These are phyloP conservation scores for Odontarrhena argentea DNA, from an alignment of 345 rosid species.

Conservation along the genomic window DNA sequence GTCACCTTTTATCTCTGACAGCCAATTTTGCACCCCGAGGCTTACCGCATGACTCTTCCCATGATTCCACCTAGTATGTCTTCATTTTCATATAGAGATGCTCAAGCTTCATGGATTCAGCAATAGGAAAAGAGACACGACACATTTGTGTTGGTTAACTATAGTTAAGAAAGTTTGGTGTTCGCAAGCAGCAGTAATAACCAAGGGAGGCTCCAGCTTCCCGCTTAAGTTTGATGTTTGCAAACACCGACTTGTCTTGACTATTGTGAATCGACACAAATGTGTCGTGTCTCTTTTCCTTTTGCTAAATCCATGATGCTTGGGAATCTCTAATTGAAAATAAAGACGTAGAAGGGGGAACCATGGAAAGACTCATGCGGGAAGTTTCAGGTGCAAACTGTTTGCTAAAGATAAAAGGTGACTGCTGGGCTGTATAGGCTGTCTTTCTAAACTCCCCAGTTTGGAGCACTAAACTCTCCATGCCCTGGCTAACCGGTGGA, in stretches of 20 bases:
- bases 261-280: conserved; percentile 43
- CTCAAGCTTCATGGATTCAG: conserved; percentile 48
- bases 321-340: conserved; percentile 51
- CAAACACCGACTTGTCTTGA: conserved; percentile 40
- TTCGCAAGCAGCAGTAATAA: conserved; percentile 40
- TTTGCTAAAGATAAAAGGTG: conserved; percentile 43
- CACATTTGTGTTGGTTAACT: conserved; percentile 36
- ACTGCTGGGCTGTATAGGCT: conserved; percentile 41
- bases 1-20: conserved; percentile 42
- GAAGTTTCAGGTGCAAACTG: conserved; percentile 46
- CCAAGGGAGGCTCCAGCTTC: conserved; percentile 50
- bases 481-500: conserved; percentile 49
- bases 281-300: conserved; percentile 49
- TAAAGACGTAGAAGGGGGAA: conserved; percentile 52
- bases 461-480: conserved; percentile 48
- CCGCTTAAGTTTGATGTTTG: conserved; percentile 17
- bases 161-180: conserved; percentile 39
- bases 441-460: conserved; percentile 48
- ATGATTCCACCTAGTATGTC: conserved; percentile 43
- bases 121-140: conserved; percentile 52
- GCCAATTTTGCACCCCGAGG: conserved; percentile 43
- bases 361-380: conserved; percentile 4
- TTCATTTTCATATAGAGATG: conserved; percentile 52
- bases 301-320: conserved; percentile 45
- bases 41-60: conserved; percentile 34